These are phyloP conservation scores for Raphanus sativus DNA, from an alignment of 345 rosid species.

Conservation along the genomic window DNA sequence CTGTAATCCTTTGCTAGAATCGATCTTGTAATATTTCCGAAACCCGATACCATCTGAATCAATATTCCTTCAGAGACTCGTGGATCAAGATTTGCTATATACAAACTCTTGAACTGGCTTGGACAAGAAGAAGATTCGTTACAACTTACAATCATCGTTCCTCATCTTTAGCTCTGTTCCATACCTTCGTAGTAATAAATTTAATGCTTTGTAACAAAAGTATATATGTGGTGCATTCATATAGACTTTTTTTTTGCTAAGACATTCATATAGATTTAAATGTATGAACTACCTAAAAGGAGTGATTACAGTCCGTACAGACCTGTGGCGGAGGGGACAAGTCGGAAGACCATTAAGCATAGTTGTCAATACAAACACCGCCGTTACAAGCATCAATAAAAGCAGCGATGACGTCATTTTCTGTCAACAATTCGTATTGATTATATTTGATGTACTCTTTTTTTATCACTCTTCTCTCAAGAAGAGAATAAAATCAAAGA, in stretches of 20 bases:
- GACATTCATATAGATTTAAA: background rate
- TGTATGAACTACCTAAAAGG: constrained; percentile 5
- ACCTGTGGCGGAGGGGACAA: constrained; percentile 22
- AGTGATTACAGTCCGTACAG: constrained; percentile 3
- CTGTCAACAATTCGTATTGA: background rate
- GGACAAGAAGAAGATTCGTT: constrained; percentile 8
- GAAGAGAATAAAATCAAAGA: background rate
- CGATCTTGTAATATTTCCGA: constrained; percentile 6
- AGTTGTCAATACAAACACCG: constrained; percentile 2
- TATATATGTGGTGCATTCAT: background rate
- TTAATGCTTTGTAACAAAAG: constrained; percentile 10
- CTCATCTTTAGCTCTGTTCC: constrained; percentile 15
- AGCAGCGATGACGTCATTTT: constrained; percentile 13
- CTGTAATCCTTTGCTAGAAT: constrained; percentile 27
- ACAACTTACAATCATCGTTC: background rate
- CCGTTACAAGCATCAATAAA: constrained; percentile 5
- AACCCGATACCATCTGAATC: constrained; percentile 14
- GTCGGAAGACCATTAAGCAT: constrained; percentile 2
- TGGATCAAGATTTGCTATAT: constrained; percentile 26
- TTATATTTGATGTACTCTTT: background rate
- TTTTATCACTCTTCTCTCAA: background rate
- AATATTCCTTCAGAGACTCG: constrained; percentile 19
- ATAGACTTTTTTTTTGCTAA: background rate
- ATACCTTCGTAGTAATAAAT: constrained; percentile 10
- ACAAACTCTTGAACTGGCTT: constrained; percentile 16